Evolutionary conservation across 306 rosid species (phyloP).

Genomic region (Coriaria nepalensis): DNA sequence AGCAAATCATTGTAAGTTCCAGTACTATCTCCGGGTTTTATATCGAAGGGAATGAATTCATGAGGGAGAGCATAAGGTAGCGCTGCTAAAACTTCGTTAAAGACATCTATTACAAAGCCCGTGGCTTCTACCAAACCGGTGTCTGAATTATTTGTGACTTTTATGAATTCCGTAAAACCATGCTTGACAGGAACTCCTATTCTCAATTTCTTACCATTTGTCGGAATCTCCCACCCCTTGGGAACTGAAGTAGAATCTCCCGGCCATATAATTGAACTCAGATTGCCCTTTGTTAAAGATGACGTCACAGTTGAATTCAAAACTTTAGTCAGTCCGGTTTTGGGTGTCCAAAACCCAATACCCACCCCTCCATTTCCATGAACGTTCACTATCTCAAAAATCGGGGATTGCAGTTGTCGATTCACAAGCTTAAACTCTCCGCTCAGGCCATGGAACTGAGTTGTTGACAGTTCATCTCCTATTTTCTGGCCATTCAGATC

Average conservation of each 20-base stretch:
- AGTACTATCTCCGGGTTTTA: slow-evolving; percentile 3
- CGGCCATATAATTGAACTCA: slow-evolving; percentile 11
- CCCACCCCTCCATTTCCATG: slow-evolving; percentile 15
- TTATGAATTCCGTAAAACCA: slow-evolving; percentile 30
- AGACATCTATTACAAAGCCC: slow-evolving; percentile 43
- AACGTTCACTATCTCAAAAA: slow-evolving; percentile 24
- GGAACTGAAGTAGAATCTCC: slow-evolving; percentile 17
- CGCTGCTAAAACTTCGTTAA: slow-evolving; percentile 24
- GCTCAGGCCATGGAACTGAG: slow-evolving; percentile 12
- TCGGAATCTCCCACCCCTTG: slow-evolving; percentile 34
- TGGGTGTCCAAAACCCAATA: slow-evolving; percentile 39
- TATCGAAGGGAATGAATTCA: slow-evolving; percentile 28
- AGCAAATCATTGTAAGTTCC: slow-evolving; percentile 31
- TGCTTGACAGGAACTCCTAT: slow-evolving; percentile 35
- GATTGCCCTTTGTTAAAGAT: slow-evolving; percentile 3
- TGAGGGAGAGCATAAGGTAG: slow-evolving; percentile 28
- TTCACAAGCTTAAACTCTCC: slow-evolving; percentile 15
- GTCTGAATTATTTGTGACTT: slow-evolving; percentile 9
- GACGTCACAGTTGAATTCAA: slow-evolving; percentile 7
- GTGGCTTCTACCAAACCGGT: slow-evolving; percentile 14
- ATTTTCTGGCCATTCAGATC: slow-evolving; percentile 23
- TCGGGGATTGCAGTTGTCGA: slow-evolving; percentile 8
- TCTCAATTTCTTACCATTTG: slow-evolving; percentile 20
- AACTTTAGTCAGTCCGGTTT: slow-evolving; percentile 17
- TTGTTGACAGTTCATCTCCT: slow-evolving; percentile 15